Base-by-base conservation (phyloP, 257 asterid genomes). In the Solanum clarkiae region DNA sequence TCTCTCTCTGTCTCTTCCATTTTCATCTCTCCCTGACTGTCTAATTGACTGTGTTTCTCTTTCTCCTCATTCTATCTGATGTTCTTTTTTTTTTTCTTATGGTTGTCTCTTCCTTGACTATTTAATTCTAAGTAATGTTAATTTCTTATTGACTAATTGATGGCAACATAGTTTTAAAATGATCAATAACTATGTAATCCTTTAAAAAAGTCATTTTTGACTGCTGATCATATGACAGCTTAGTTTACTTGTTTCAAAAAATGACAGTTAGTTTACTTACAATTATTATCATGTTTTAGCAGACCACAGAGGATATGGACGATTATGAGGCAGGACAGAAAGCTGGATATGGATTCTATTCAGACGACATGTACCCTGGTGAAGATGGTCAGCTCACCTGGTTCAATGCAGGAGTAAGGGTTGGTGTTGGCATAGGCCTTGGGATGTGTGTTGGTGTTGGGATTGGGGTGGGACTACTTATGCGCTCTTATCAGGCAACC, bases 371-470 rank as follows among this genome's bases (percentile, higher is more conserved):
- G 87, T 88, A 88, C 71, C 84, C 84, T 9, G 90, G 86, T 57
- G 92, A 88, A 70, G 89, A 88, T 62, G 88, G 90, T 32, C 86
- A 90, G 70, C 84, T 86, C 20, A 54, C 90, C 69, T 90, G 90
- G 89, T 90, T 90, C 84, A 90, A 86, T 22, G 90, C 90, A 54
- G 92, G 92, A 57, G 90, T 89, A 60, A 89, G 92, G 80, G 90
- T 89, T 84, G 92, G 92, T 84, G 90, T 89, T 1, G 92, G 92
- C 24, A 89, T 89, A 42, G 90, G 90, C 84, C 89, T 89, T 20
- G 92, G 90, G 53, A 89, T 89, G 90, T 89, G 92, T 72, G 86
- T 89, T n/a, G 92, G 89, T 44, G 92, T 84, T 8, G 90, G 90
- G 18, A 88, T 88, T 32, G 91, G 91, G 60, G 91, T 90, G 32